Conservation (phyloP, 2,329 filamentous ascomycete species). For the Torrubiellomyces zombiae region DNA sequence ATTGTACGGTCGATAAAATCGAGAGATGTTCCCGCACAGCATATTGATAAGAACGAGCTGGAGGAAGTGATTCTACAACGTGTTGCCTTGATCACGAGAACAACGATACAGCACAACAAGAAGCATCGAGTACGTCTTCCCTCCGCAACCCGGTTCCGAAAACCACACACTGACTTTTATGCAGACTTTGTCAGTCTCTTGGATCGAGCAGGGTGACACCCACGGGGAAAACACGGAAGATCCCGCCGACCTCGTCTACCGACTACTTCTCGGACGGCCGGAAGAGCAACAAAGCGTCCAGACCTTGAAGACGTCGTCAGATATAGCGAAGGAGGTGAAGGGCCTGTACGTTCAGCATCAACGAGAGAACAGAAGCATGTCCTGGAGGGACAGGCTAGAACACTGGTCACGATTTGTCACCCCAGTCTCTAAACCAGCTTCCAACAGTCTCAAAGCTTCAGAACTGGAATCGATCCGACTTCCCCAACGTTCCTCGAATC, state of each 20-base stretch:
- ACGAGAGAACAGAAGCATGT: conserved; percentile 15
- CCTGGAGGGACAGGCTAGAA: conserved; percentile 17
- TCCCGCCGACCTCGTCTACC: conserved; percentile 25
- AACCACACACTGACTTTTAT: neutral
- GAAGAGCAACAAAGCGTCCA: conserved; percentile 5
- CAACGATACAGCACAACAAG: conserved; percentile 10
- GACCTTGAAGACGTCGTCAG: conserved; percentile 5
- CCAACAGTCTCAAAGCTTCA: no score
- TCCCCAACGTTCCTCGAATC: no score
- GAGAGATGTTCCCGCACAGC: conserved; percentile 10
- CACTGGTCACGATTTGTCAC: conserved; percentile 14
- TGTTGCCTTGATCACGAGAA: conserved; percentile 17
- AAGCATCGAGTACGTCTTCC: conserved; percentile 7
- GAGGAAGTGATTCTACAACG: conserved; percentile 10
- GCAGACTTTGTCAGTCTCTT: conserved; percentile 21
- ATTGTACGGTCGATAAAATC: conserved; percentile 11
- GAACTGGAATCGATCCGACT: no score
- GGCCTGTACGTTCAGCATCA: conserved; percentile 9
- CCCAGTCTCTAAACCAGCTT: conserved; percentile 5
- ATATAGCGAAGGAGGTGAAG: conserved; percentile 1
- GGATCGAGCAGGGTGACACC: conserved; percentile 18
- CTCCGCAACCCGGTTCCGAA: neutral
- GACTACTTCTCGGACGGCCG: conserved; percentile 22
- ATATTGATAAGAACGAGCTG: conserved; percentile 7
- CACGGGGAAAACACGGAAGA: conserved; percentile 17